Conservation (phyloP, 768 basidiomycete genomes). For the Lyophyllum semitale region DNA sequence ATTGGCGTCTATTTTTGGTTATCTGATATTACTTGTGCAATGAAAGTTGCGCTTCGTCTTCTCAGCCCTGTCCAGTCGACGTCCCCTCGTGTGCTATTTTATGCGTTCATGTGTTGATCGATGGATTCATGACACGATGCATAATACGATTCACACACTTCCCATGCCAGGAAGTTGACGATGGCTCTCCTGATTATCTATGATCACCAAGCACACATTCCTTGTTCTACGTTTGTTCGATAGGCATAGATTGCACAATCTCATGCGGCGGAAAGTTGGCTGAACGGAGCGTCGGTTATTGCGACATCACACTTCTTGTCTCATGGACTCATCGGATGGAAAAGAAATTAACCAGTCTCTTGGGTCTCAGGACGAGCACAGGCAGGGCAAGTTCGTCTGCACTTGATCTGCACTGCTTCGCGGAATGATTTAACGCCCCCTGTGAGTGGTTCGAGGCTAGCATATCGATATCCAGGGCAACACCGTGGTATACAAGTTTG, state of each 20-base stretch:
- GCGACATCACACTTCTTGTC: not conserved
- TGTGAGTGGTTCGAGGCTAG: not conserved
- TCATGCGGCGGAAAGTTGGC: not conserved
- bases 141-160: constrained; percentile 6
- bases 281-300: not conserved
- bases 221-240: not conserved
- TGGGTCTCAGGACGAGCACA: not conserved
- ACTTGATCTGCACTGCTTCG: too few relatives aligned
- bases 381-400: too few relatives aligned
- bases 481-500: not conserved
- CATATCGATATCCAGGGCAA: not conserved
- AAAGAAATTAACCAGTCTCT: not conserved
- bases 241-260: not conserved
- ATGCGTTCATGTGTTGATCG: constrained; percentile 2
- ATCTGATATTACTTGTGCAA: constrained; percentile 5
- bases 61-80: not conserved
- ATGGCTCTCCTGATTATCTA: not conserved
- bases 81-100: not conserved
- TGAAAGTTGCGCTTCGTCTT: not conserved
- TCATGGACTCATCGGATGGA: not conserved
- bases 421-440: not conserved
- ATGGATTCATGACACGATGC: constrained; percentile 4
- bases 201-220: not conserved
- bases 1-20: not conserved
- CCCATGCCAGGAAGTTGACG: not conserved